Evolutionary conservation across 2,329 filamentous ascomycete genomes (phyloP).

Genomic region (Pseudocercospora musae): DNA sequence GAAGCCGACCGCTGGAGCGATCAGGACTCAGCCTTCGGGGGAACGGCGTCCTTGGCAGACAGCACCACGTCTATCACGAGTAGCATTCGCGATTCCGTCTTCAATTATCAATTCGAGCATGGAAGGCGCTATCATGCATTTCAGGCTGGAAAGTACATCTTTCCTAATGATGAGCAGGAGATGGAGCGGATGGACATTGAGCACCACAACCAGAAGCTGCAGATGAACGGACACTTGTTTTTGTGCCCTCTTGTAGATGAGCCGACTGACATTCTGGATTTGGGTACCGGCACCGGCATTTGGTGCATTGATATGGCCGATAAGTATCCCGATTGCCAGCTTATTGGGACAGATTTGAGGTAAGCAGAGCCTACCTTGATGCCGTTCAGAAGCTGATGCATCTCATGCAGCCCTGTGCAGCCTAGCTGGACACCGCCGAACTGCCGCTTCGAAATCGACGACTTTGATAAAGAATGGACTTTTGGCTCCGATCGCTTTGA

Average conservation of each 20-base stretch:
- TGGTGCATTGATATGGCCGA: constrained; percentile 44
- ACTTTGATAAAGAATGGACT: constrained; percentile 35
- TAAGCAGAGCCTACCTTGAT: constrained; percentile 28
- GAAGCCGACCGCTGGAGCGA: constrained; percentile 5
- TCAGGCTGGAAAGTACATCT: constrained; percentile 25
- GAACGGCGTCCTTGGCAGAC: constrained; percentile 18
- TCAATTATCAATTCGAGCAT: constrained; percentile 20
- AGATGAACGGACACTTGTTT: constrained; percentile 34
- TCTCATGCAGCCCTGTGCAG: constrained; percentile 7
- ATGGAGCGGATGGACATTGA: constrained; percentile 30
- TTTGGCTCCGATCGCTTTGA: constrained; percentile 39
- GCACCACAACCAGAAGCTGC: constrained; percentile 30
- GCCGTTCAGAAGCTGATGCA: not conserved
- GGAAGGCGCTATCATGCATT: constrained; percentile 22
- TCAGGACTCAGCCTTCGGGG: constrained; percentile 1
- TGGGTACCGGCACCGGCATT: constrained; percentile 49
- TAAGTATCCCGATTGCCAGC: constrained; percentile 25
- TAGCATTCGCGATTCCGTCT: constrained; percentile 10
- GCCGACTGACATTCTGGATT: constrained; percentile 45
- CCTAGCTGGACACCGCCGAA: constrained; percentile 25
- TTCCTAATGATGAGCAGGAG: constrained; percentile 32
- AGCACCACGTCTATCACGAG: constrained; percentile 21
- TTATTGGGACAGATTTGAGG: constrained; percentile 39
- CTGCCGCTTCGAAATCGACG: constrained; percentile 31
- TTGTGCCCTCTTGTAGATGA: constrained; percentile 39